Percentiles rank a stretch among this genome's conserved stretches.
Conservation (phyloP, 208 protist species). For the Trypanosoma vivax region DNA sequence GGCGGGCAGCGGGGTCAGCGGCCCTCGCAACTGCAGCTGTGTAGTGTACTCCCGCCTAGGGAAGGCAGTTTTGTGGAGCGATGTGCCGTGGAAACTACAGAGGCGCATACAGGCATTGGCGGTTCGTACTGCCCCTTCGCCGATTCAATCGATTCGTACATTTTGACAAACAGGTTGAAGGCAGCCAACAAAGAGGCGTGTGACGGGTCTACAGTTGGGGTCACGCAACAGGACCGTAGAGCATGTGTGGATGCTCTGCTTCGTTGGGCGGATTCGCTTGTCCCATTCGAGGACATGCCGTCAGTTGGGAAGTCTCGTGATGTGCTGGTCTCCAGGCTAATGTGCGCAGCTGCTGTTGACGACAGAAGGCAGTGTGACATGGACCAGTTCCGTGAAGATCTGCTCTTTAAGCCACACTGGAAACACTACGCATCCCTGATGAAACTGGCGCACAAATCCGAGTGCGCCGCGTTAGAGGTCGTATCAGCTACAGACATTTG, state of each 20-base stretch:
- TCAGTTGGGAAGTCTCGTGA: constrained; percentile 4
- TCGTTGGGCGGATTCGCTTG: constrained; percentile 10
- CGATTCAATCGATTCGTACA: constrained; percentile 8
- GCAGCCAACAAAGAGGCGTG: background rate
- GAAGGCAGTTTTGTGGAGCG: no score
- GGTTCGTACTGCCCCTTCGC: no score
- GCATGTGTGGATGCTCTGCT: constrained; percentile 12
- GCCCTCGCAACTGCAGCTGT: no score
- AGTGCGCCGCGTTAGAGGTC: constrained; percentile 20
- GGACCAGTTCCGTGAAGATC: background rate
- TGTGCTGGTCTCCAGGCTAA: background rate
- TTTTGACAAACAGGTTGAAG: background rate
- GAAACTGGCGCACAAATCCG: constrained; percentile 9
- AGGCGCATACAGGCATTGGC: no score
- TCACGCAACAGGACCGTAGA: background rate
- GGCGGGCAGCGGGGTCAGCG: no score
- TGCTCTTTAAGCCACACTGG: constrained; percentile 3
- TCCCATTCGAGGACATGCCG: background rate
- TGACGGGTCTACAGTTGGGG: background rate
- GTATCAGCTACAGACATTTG: constrained; percentile 24
- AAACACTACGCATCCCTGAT: constrained; percentile 19
- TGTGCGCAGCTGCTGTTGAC: background rate
- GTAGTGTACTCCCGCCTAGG: no score
- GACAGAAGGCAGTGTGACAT: background rate
- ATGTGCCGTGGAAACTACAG: no score